phyloP scores from a whole-genome alignment of 805 yeast genomes.

The Yarrowia sp. region DNA sequence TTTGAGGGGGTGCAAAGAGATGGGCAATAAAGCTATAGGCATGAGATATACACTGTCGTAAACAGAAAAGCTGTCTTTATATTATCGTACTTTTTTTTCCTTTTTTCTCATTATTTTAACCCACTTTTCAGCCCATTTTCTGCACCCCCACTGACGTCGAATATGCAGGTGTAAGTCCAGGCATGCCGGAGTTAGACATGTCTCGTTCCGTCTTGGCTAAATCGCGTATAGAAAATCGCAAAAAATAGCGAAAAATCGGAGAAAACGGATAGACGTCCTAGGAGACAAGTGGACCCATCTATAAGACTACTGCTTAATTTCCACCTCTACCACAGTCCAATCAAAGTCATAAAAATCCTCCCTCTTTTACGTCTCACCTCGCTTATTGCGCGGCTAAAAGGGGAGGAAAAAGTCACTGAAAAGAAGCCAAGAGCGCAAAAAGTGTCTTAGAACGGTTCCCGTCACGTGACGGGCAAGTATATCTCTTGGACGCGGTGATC shows the following conservation, averaged over 20 bases:
- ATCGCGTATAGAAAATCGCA: constrained; percentile 10
- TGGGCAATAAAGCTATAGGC: too few relatives aligned
- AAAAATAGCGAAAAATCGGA: background rate
- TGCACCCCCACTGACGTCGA: constrained; percentile 4
- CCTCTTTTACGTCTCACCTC: background rate
- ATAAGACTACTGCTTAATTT: too few relatives aligned
- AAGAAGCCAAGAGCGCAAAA: background rate
- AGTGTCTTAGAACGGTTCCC: background rate
- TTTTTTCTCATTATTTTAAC: background rate
- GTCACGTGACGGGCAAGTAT: constrained; percentile 2
- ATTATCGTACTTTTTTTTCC: background rate
- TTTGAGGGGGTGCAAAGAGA: too few relatives aligned
- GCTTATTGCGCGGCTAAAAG: constrained; percentile 10
- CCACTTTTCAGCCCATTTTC: background rate
- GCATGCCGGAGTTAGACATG: constrained; percentile 14
- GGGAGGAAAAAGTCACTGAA: background rate
- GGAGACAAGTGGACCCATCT: too few relatives aligned
- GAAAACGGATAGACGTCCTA: background rate
- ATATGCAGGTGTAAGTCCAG: constrained; percentile 14
- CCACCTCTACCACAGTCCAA: too few relatives aligned
- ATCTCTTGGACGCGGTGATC: constrained; percentile 1
- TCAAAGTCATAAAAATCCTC: too few relatives aligned
- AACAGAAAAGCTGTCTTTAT: too few relatives aligned
- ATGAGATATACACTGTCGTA: background rate
- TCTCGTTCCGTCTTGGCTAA: constrained; percentile 25